A percentile compares a stretch with the other conserved stretches of the same genome.
phyloP scores from a whole-genome alignment of 768 basidiomycete genomes.

The Russula compacta region DNA sequence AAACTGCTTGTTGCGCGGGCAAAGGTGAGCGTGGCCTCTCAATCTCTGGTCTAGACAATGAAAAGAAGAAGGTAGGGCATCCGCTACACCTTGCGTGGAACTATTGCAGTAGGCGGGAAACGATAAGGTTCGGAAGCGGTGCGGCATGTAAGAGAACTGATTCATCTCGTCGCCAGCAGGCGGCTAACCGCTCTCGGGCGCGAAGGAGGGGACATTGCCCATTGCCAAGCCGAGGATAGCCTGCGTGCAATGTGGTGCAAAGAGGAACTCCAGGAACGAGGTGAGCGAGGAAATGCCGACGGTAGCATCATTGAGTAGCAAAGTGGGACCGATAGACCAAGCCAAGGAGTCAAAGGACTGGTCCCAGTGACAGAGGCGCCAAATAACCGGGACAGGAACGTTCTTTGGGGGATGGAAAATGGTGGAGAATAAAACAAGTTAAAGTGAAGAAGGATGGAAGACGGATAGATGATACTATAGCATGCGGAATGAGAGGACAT shows the following conservation, averaged over 20 bases:
- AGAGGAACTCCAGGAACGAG: not conserved
- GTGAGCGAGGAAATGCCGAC: not conserved
- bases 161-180: not conserved
- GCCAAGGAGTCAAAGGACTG: slow-evolving; percentile 4
- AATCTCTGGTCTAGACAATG: not conserved
- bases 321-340: slow-evolving; percentile 9
- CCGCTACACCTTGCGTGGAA: not conserved
- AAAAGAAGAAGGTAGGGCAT: not conserved
- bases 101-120: slow-evolving; percentile 2
- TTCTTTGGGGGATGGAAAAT: not conserved
- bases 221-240: not conserved
- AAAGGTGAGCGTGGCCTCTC: not conserved
- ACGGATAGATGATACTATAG: not conserved
- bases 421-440: not conserved
- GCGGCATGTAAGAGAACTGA: not conserved
- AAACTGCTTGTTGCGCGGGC: not conserved
- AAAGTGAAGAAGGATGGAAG: not conserved
- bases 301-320: not conserved
- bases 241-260: not conserved
- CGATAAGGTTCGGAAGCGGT: slow-evolving; percentile 16
- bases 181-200: not conserved
- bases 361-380: slow-evolving; percentile 6
- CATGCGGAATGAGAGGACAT: not conserved
- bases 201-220: not conserved
- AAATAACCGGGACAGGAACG: slow-evolving; percentile 10